Conservation (phyloP, 2,329 filamentous ascomycete species). For the Cladorrhinum sp. region DNA sequence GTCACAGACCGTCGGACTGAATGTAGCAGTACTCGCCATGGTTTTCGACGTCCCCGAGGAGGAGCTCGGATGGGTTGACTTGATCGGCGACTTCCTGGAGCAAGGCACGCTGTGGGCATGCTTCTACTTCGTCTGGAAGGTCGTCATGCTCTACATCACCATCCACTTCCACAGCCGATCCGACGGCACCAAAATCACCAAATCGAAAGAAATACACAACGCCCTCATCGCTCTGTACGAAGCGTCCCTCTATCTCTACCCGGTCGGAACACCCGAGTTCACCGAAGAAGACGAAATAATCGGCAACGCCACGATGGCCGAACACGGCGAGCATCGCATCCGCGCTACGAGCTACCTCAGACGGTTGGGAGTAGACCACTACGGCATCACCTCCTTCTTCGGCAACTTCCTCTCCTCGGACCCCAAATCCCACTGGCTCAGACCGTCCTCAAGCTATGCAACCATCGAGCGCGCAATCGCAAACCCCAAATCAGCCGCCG, state of each 20-base stretch:
- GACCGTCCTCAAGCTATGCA: slow-evolving; percentile 28
- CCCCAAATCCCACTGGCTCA: slow-evolving; percentile 28
- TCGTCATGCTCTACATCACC: slow-evolving; percentile 31
- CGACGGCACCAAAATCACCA: slow-evolving; percentile 21
- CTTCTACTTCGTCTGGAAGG: slow-evolving; percentile 31
- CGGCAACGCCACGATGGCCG: slow-evolving; percentile 28
- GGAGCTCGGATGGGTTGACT: slow-evolving; percentile 12
- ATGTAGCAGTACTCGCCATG: slow-evolving; percentile 18
- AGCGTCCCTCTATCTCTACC: slow-evolving; percentile 28
- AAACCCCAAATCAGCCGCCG: slow-evolving; percentile 27
- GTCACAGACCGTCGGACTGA: slow-evolving; percentile 19
- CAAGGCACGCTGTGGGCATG: slow-evolving; percentile 27
- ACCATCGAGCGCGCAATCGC: slow-evolving; percentile 29
- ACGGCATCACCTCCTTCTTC: slow-evolving; percentile 28
- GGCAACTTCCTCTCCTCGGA: slow-evolving; percentile 29
- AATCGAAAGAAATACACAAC: slow-evolving; percentile 30
- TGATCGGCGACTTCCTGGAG: slow-evolving; percentile 24
- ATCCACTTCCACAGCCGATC: slow-evolving; percentile 32
- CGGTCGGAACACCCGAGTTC: slow-evolving; percentile 23
- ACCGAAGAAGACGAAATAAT: slow-evolving; percentile 28
- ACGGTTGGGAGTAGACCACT: slow-evolving; percentile 28
- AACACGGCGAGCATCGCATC: slow-evolving; percentile 24
- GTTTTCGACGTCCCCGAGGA: slow-evolving; percentile 17
- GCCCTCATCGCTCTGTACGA: slow-evolving; percentile 30
- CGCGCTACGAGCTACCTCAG: slow-evolving; percentile 28